Evolutionary conservation across 1,284 basidiomycete genomes (phyloP).

Genomic region (Thecaphora frezii): DNA sequence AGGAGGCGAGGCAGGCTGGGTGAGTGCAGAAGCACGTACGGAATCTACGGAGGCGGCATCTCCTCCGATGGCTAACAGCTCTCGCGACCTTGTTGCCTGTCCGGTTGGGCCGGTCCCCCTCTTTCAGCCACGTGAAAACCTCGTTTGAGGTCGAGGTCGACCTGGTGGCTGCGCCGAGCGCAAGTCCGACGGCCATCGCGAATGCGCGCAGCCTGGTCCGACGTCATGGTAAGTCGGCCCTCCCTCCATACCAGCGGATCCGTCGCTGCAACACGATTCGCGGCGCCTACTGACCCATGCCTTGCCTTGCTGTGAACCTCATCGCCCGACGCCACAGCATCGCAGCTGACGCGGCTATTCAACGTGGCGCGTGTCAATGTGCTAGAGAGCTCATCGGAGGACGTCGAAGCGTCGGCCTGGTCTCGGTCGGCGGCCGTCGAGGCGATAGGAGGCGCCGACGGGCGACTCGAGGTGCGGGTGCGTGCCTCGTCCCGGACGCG

Average conservation of each 20-base stretch:
- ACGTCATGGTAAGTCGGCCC: neutral
- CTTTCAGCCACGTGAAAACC: constrained; percentile 17
- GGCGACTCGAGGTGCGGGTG: constrained; percentile 14
- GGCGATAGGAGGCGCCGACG: neutral
- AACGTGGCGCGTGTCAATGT: constrained; percentile 40
- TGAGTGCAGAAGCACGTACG: neutral
- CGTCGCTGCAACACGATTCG: too few species aligned
- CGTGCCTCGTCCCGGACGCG: constrained; percentile 29
- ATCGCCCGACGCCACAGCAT: neutral
- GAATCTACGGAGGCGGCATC: too few species aligned
- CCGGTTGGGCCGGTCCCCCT: neutral
- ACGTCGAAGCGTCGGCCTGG: too few species aligned
- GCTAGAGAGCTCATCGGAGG: neutral
- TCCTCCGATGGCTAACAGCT: too few species aligned
- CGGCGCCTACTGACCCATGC: too few species aligned
- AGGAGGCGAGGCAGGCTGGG: constrained; percentile 30
- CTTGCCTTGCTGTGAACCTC: too few species aligned
- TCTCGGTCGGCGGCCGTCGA: too few species aligned
- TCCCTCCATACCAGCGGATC: too few species aligned
- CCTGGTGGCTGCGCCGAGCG: constrained; percentile 1
- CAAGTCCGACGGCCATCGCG: neutral
- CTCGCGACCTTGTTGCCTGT: neutral
- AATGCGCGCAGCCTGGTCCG: neutral
- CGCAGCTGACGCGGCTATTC: constrained; percentile 37
- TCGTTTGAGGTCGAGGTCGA: constrained; percentile 43